These are phyloP conservation scores for Mycena latifolia DNA, from an alignment of 768 basidiomycete genomes.

Conservation along the genomic window DNA sequence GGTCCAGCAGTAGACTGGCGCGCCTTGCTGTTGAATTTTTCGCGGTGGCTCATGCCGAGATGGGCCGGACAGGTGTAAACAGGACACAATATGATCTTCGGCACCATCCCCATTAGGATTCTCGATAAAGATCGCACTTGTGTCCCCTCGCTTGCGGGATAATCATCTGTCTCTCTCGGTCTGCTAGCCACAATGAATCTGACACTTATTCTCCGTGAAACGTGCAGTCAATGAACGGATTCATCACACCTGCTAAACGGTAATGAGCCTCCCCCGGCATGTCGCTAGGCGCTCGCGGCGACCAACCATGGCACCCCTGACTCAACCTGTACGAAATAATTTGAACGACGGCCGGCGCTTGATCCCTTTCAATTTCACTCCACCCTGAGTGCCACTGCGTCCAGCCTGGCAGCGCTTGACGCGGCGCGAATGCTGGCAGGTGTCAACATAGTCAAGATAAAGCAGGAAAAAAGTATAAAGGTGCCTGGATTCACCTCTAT, in stretches of 20 bases:
- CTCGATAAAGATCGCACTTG: background rate
- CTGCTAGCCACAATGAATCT: background rate
- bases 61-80: background rate
- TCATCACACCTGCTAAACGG: slow-evolving; percentile 9
- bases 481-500: background rate
- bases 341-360: slow-evolving; percentile 35
- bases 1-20: slow-evolving; percentile 67
- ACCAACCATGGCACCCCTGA: slow-evolving; percentile 19
- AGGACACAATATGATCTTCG: background rate
- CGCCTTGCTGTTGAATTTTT: slow-evolving; percentile 74
- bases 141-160: background rate
- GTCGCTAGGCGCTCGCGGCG: too few relatives aligned
- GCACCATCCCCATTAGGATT: background rate
- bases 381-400: slow-evolving; percentile 1
- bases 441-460: slow-evolving; percentile 21
- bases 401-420: slow-evolving; percentile 19
- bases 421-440: slow-evolving; percentile 14
- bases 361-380: slow-evolving; percentile 12
- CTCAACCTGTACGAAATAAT: slow-evolving; percentile 12
- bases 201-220: background rate
- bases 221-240: background rate
- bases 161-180: background rate
- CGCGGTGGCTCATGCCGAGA: slow-evolving; percentile 39
- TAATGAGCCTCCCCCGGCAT: background rate
- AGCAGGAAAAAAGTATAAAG: slow-evolving; percentile 30